Evolutionary conservation across 225 moss, liverwort and hornwort genomes (phyloP).

Genomic region (Anthoceros angustus): DNA sequence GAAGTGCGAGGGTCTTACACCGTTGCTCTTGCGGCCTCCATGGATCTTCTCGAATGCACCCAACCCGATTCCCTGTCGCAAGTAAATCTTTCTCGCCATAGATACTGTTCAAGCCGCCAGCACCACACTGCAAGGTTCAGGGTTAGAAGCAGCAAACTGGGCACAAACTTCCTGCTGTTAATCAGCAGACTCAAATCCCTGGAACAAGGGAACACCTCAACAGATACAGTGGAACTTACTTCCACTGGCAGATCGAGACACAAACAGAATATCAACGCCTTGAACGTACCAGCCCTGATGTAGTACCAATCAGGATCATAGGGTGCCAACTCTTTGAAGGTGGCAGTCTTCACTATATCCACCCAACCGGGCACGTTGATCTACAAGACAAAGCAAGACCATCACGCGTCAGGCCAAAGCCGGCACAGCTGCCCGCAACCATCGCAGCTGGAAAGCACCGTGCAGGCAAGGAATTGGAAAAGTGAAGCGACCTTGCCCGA

Average conservation of each 20-base stretch:
- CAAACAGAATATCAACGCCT: background rate
- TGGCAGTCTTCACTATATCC: conserved; percentile 72
- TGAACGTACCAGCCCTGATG: conserved; percentile 39
- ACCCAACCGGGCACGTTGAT: conserved; percentile 48
- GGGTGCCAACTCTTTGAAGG: conserved; percentile 72
- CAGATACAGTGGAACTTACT: background rate
- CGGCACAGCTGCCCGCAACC: no score
- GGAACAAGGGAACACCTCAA: background rate
- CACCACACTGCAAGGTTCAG: background rate
- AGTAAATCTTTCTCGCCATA: conserved; percentile 82
- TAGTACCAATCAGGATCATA: conserved; percentile 73
- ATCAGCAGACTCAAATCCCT: background rate
- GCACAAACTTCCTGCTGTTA: background rate
- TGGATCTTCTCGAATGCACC: conserved; percentile 87
- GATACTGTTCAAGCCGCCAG: conserved; percentile 28
- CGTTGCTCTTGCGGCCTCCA: conserved; percentile 88
- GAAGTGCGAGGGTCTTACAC: conserved; percentile 73
- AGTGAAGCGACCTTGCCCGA: background rate
- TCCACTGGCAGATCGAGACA: background rate
- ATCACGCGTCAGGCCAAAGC: background rate
- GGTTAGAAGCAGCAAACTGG: background rate
- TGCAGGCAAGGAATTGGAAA: background rate
- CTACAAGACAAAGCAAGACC: conserved; percentile 14
- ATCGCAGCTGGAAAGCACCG: no score
- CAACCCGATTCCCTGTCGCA: conserved; percentile 75